Evolutionary conservation across 2,329 filamentous ascomycete species (phyloP), one percentile per base, ranked within the genome.

Genomic region (Talaromyces sp.): DNA sequence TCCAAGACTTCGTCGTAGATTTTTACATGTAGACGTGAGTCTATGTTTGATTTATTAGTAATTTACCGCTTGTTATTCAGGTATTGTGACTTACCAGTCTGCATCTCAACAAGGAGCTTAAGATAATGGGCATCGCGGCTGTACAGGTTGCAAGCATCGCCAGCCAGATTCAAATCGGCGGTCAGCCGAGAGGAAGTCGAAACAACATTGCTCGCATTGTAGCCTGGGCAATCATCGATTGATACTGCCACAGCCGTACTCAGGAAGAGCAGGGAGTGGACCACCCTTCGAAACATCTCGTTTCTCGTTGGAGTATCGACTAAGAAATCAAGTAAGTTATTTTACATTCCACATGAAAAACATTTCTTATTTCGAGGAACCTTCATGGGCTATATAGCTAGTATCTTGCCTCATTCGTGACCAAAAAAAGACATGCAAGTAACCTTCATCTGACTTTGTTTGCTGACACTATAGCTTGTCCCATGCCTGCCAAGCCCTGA

Each of bases 101-200:
- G 82, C 68, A 87, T 87, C 65, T 86, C 83, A 14, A 88, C 86
- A 9, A 80, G 72, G 61, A 89, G 75, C 64, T 80, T 85, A 65
- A 89, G 73, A 60, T 83, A 75, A 57, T 76, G 70, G 60, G 89
- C 65, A 66, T 89, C 87, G 2, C 76, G 76, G 56, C 86, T 85
- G 66, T 86, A 88, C 12, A 76, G 76, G 68, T 87, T 84, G 72
- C 87, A 89, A 5, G 88, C 81, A 8, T 79, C 69, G 0, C 90
- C 91, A 8, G 89, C 88, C 10, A 96, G 82, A 1, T 76, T 82
- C 53, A 96, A 79, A 66, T 89, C 83, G 1, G 90, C 92, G 6
- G 52, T 63, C 5, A 63, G 33, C 14, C 23, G 28, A 9, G 31
- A 31, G 47, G 30, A 34, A 1, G 85, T 89, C 47, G 56, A 44